Conservation (phyloP, 2,329 filamentous ascomycete species). For the Chrysosporium queenslandicum region DNA sequence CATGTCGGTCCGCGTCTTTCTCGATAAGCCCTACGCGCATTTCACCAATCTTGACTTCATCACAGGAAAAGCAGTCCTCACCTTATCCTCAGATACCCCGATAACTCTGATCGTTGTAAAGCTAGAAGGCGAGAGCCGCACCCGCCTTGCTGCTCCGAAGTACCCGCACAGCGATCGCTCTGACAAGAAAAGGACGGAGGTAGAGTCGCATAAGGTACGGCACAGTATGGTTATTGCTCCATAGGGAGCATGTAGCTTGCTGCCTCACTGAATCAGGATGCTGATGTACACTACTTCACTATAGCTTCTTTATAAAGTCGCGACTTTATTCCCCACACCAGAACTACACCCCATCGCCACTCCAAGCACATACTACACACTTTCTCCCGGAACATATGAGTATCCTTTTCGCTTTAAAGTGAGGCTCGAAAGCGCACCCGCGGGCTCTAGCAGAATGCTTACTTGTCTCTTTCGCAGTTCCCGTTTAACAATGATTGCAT, state of each 20-base stretch:
- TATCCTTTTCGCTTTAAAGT: slow-evolving; percentile 45
- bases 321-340: slow-evolving; percentile 38
- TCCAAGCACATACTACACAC: slow-evolving; percentile 34
- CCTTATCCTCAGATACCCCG: slow-evolving; percentile 34
- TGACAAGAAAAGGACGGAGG: slow-evolving; percentile 41
- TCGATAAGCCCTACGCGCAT: slow-evolving; percentile 35
- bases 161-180: slow-evolving; percentile 34
- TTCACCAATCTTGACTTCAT: slow-evolving; percentile 43
- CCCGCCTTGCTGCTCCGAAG: slow-evolving; percentile 34
- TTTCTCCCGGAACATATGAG: slow-evolving; percentile 38
- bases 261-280: not conserved
- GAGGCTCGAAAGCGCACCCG: slow-evolving; percentile 4
- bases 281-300: not conserved
- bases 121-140: slow-evolving; percentile 41
- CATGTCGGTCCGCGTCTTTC: slow-evolving; percentile 39
- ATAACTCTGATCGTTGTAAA: slow-evolving; percentile 41
- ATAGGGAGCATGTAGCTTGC: not conserved
- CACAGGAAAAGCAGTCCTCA: slow-evolving; percentile 37
- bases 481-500: slow-evolving; percentile 43
- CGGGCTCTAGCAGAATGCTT: not conserved
- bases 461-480: slow-evolving; percentile 27
- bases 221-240: not conserved
- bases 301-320: slow-evolving; percentile 42
- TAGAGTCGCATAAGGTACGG: slow-evolving; percentile 41
- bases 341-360: slow-evolving; percentile 32